Conservation (phyloP, 208 protist species). For the Wallacemonas sp. region DNA sequence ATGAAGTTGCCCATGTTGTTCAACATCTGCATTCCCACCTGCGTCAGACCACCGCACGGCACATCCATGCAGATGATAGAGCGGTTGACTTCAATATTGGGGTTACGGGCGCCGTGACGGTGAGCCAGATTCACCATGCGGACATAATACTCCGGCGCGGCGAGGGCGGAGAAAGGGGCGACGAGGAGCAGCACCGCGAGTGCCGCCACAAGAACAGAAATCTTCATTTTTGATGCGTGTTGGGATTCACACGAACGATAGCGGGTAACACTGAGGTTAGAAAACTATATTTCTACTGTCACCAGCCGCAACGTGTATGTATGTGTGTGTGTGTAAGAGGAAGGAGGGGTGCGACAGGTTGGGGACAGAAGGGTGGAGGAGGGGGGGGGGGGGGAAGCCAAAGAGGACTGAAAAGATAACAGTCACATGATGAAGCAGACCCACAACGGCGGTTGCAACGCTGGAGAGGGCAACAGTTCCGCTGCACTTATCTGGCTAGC, state of each 20-base stretch:
- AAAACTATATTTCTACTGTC: too few relatives aligned
- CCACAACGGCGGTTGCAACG: neutral
- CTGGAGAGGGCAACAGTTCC: too few relatives aligned
- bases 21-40: slow-evolving; percentile 38
- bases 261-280: too few relatives aligned
- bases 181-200: slow-evolving; percentile 3
- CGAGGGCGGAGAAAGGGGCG: neutral
- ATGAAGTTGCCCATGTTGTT: slow-evolving; percentile 31
- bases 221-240: too few relatives aligned
- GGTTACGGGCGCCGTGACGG: slow-evolving; percentile 39
- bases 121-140: slow-evolving; percentile 48
- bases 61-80: slow-evolving; percentile 31
- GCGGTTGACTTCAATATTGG: slow-evolving; percentile 25
- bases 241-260: too few relatives aligned
- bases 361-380: neutral
- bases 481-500: too few relatives aligned
- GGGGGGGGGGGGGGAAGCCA: neutral
- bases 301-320: too few relatives aligned
- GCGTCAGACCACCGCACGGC: slow-evolving; percentile 47
- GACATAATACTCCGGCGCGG: slow-evolving; percentile 28
- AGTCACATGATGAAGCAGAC: neutral
- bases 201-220: slow-evolving; percentile 1
- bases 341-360: neutral
- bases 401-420: neutral
- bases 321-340: neutral